These are phyloP conservation scores for Arabis hirsuta DNA, from an alignment of 345 rosid genomes.

Conservation along the genomic window DNA sequence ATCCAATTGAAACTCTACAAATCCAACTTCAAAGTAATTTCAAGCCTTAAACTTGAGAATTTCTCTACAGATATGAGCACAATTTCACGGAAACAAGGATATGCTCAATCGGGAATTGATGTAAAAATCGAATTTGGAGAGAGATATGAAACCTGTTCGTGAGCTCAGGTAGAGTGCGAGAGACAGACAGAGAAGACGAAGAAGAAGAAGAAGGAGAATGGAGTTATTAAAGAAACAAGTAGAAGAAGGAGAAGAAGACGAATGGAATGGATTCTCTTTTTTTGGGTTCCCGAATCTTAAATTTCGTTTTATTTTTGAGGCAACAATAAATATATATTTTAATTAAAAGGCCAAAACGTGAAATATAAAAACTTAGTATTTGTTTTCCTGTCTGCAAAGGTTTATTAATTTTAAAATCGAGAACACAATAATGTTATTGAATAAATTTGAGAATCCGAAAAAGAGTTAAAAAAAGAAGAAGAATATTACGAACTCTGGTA, in stretches of 20 bases:
- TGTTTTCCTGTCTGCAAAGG: no score
- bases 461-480: no score
- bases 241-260: neutral
- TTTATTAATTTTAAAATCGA: no score
- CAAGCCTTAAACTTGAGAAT: no score
- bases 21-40: no score
- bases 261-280: neutral
- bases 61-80: no score
- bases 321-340: neutral
- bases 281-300: neutral
- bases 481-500: neutral
- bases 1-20: no score
- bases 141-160: constrained; percentile 27
- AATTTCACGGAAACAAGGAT: no score
- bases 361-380: no score
- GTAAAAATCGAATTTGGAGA: neutral
- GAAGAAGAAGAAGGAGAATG: neutral
- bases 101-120: no score
- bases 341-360: constrained; percentile 10
- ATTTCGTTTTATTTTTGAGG: neutral
- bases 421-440: no score
- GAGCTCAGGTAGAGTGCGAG: constrained; percentile 15
- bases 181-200: neutral
- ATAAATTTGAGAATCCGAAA: no score
- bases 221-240: neutral